Conservation (phyloP, 2,329 filamentous ascomycete genomes). For the Colletotrichum ledebouriae region DNA sequence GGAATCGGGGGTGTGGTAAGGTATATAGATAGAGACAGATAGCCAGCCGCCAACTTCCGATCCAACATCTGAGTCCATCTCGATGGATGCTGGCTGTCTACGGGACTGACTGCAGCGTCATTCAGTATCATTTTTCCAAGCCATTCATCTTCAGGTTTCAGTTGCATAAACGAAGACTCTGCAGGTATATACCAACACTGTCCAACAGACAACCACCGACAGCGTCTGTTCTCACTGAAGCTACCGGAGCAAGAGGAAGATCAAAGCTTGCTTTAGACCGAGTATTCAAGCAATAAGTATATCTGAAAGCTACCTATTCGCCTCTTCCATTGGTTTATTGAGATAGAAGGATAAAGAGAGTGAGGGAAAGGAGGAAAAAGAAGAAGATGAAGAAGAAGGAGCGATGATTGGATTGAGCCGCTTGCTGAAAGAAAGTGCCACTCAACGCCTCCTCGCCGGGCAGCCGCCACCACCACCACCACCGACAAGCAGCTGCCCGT, state of each 20-base stretch:
- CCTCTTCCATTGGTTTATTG: neutral
- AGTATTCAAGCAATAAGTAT: conserved; percentile 6
- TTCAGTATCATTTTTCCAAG: neutral
- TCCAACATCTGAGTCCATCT: neutral
- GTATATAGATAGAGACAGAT: conserved; percentile 13
- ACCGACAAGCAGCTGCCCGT: neutral
- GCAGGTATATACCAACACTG: neutral
- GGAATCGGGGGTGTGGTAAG: conserved; percentile 8
- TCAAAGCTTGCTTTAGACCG: neutral
- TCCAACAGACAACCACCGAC: neutral
- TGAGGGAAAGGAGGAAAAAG: neutral
- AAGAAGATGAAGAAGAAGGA: neutral
- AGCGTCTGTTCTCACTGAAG: conserved; percentile 9
- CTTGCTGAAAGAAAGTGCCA: conserved; percentile 5
- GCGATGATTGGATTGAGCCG: neutral
- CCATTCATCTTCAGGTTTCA: neutral
- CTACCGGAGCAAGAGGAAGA: neutral
- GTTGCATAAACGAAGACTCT: conserved; percentile 4
- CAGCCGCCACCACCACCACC: conserved; percentile 9
- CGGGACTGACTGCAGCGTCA: too few species aligned
- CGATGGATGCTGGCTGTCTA: conserved; percentile 4
- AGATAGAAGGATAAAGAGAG: neutral
- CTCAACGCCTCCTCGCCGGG: conserved; percentile 5
- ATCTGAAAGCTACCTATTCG: neutral
- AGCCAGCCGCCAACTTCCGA: conserved; percentile 22